These are phyloP conservation scores for Paramecium tetraurelia DNA, from an alignment of 73 alveolate species.

Conservation along the genomic window DNA sequence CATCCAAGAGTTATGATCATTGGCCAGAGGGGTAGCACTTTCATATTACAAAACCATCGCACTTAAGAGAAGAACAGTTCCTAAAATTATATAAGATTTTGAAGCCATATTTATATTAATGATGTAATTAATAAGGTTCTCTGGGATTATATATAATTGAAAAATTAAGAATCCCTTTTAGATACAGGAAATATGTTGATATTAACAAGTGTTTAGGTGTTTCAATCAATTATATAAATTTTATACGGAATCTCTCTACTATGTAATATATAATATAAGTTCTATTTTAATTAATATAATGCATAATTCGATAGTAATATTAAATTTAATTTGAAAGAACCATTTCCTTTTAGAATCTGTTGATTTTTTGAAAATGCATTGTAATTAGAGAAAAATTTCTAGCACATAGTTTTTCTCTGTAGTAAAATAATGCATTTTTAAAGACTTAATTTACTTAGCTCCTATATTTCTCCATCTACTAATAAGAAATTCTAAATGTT, in stretches of 20 bases:
- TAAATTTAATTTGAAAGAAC: background rate
- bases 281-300: no score
- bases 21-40: background rate
- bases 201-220: background rate
- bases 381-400: background rate
- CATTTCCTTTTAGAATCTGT: background rate
- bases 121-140: background rate
- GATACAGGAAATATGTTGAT: background rate
- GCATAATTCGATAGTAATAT: background rate
- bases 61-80: background rate
- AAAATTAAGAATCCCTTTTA: background rate
- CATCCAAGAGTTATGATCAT: background rate
- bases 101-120: background rate
- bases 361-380: background rate
- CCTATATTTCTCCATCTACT: background rate
- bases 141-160: background rate
- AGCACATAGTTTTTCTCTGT: no score
- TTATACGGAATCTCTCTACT: no score
- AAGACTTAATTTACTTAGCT: background rate
- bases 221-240: no score
- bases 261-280: no score
- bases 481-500: background rate
- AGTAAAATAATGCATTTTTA: background rate
- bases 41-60: background rate
- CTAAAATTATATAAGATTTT: background rate